Conservation (phyloP, 208 protist species). For the Leishmania guyanensis region DNA sequence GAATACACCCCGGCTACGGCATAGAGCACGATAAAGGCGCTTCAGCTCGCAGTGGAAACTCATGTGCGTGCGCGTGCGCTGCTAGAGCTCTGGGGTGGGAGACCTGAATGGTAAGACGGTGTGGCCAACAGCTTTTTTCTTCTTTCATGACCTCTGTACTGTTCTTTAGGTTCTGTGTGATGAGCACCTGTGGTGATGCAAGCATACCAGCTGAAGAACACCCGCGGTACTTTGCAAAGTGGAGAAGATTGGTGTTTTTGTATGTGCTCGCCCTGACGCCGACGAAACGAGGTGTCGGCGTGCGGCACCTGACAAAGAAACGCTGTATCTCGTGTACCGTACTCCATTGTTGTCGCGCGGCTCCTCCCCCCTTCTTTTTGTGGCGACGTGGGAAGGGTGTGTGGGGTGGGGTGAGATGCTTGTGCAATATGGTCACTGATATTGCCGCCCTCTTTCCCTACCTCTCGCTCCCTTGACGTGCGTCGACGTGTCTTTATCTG, state of each 20-base stretch:
- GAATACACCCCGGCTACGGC: not conserved
- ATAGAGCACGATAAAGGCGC: not conserved
- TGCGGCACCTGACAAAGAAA: not conserved
- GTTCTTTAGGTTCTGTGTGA: conserved; percentile 12
- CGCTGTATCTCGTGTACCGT: not conserved
- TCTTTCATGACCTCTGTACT: conserved; percentile 13
- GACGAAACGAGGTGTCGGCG: not conserved
- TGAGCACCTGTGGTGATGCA: not conserved
- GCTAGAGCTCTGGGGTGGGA: not conserved
- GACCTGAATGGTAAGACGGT: not conserved
- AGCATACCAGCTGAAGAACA: not conserved
- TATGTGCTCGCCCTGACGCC: conserved; percentile 5
- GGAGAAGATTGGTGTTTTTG: not conserved
- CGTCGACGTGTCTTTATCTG: not conserved
- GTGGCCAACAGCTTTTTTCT: not conserved
- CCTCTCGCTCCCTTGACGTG: not conserved
- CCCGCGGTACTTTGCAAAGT: not conserved
- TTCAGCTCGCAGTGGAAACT: not conserved
- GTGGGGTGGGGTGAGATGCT: not conserved
- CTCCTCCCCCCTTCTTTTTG: not conserved
- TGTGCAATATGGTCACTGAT: not conserved
- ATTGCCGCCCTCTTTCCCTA: not conserved
- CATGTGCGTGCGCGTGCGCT: not conserved
- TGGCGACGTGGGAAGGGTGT: not conserved
- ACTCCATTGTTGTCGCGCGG: not conserved